Evolutionary conservation across 208 protist genomes (phyloP).

Genomic region (Trypanosoma congolense): DNA sequence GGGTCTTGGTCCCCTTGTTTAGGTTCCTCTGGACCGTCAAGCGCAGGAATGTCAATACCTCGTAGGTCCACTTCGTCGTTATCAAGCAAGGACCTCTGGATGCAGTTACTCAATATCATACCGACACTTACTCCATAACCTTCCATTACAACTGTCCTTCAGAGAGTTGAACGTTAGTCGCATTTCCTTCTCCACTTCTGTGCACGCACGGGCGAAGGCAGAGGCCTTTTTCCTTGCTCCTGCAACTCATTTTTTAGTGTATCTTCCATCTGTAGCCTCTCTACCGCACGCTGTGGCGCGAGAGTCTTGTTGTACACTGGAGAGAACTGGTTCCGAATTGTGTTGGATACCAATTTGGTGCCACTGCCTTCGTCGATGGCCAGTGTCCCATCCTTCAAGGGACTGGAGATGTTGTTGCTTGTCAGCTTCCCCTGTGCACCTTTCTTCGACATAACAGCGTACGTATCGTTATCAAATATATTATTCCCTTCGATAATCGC

Average conservation of each 20-base stretch:
- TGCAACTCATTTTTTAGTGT: conserved; percentile 29
- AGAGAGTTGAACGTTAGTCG: not conserved
- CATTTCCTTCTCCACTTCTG: not conserved
- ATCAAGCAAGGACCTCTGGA: not conserved
- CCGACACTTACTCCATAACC: not conserved
- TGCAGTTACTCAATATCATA: not conserved
- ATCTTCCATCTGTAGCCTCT: conserved; percentile 34
- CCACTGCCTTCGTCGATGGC: conserved; percentile 46
- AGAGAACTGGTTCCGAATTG: conserved; percentile 85
- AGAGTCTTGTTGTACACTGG: conserved; percentile 66
- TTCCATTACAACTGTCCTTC: not conserved
- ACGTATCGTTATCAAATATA: conserved; percentile 73
- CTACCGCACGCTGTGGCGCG: conserved; percentile 43
- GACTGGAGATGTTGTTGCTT: conserved; percentile 67
- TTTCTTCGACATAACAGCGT: conserved; percentile 39
- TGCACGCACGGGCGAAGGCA: conserved; percentile 2
- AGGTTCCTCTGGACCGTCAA: too few species aligned
- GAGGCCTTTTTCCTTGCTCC: conserved; percentile 15
- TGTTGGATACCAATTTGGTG: conserved; percentile 55
- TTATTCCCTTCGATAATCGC: conserved; percentile 46
- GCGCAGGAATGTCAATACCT: too few species aligned
- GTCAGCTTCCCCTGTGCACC: conserved; percentile 49
- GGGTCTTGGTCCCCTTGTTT: too few species aligned
- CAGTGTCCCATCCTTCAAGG: conserved; percentile 50
- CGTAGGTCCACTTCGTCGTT: too few species aligned